Percentiles rank a stretch among this genome's conserved stretches.
Conservation (phyloP, 805 yeast genomes). For the Monosporozyma aerobia region DNA sequence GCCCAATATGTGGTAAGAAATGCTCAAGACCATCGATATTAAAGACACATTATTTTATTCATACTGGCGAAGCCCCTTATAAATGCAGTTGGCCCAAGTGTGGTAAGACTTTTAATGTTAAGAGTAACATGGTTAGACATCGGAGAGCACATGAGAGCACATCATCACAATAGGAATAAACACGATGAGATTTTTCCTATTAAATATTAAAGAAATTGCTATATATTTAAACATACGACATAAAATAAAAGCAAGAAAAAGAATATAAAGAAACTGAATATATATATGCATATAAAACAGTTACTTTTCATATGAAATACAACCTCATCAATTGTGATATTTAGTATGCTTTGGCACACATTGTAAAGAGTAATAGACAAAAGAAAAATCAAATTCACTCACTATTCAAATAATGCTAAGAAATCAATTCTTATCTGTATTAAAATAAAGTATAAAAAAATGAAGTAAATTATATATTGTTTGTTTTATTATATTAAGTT, state of each 20-base stretch:
- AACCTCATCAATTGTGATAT: neutral
- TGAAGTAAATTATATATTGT: neutral
- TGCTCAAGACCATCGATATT: slow-evolving; percentile 79
- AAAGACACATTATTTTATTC: slow-evolving; percentile 70
- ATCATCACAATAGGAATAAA: neutral
- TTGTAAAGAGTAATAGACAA: neutral
- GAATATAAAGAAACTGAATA: too few relatives aligned
- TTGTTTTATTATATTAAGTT: neutral
- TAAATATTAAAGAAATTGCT: neutral
- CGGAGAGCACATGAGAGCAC: slow-evolving; percentile 48
- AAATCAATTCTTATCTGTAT: neutral
- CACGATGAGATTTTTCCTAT: neutral
- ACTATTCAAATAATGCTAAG: neutral
- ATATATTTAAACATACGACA: neutral
- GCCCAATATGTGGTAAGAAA: slow-evolving; percentile 55
- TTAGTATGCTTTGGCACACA: neutral
- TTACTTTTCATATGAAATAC: neutral
- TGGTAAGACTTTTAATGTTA: slow-evolving; percentile 62
- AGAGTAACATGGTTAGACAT: slow-evolving; percentile 76
- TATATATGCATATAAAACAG: neutral
- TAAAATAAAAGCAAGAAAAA: neutral
- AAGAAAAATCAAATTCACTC: neutral
- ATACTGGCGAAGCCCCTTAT: slow-evolving; percentile 71
- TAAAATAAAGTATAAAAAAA: neutral
- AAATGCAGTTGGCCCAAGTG: slow-evolving; percentile 56